phyloP scores from a whole-genome alignment of 2,329 filamentous ascomycete genomes.

The Xylaria sp. region DNA sequence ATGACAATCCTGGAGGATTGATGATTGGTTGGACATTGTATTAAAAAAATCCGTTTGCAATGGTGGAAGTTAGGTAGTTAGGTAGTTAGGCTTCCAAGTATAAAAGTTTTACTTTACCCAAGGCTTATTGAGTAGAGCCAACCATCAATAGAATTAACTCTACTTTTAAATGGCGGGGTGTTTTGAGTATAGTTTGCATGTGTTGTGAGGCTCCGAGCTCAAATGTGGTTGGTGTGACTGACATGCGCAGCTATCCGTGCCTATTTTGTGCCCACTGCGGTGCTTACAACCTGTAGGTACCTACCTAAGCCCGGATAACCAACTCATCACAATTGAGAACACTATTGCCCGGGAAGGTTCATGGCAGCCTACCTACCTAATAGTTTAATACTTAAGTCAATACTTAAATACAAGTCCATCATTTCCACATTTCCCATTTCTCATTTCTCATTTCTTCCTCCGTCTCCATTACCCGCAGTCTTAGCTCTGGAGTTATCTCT shows the following conservation, averaged over 20 bases:
- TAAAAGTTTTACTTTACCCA: not conserved
- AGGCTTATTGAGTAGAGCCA: not conserved
- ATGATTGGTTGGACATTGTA: not conserved
- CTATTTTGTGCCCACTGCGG: constrained; percentile 13
- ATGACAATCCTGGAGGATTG: not conserved
- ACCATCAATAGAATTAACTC: not conserved
- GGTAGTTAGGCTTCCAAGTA: too few species aligned
- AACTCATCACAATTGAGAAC: not conserved
- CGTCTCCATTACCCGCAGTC: too few species aligned
- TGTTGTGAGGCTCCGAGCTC: not conserved
- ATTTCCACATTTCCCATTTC: too few species aligned
- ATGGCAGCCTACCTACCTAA: not conserved
- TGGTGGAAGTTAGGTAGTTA: not conserved
- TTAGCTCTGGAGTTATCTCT: not conserved
- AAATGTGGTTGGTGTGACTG: not conserved
- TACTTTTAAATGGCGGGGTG: too few species aligned
- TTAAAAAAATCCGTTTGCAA: not conserved
- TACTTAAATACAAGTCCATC: too few species aligned
- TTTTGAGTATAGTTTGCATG: not conserved
- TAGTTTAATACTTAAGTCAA: too few species aligned
- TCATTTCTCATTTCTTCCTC: not conserved
- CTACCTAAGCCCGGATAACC: not conserved
- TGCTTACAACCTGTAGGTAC: too few species aligned
- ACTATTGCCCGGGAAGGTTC: not conserved
- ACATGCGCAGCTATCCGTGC: constrained; percentile 14